Conservation (phyloP, 805 yeast species). For the Peterozyma xylosa region DNA sequence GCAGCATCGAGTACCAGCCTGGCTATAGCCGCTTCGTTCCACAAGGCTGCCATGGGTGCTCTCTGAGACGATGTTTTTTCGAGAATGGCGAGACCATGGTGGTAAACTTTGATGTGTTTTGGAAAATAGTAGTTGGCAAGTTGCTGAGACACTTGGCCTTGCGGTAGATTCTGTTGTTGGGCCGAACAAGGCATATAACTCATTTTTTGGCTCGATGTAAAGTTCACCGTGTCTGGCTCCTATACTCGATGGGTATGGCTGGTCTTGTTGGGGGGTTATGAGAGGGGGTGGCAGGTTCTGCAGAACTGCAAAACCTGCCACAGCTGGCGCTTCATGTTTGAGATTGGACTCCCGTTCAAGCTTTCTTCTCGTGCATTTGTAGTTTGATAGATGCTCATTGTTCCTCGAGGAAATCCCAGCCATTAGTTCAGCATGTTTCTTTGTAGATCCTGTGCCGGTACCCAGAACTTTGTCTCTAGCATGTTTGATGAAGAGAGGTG, state of each 20-base stretch:
- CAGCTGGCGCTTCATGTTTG: too few species aligned
- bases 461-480: background rate
- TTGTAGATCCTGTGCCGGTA: background rate
- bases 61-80: conserved; percentile 22
- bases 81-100: conserved; percentile 16
- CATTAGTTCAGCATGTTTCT: background rate
- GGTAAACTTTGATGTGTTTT: too few species aligned
- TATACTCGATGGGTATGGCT: background rate
- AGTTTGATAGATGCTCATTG: background rate
- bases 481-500: background rate
- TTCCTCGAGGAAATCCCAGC: background rate
- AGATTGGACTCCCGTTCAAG: too few species aligned
- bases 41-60: conserved; percentile 24
- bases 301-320: too few species aligned
- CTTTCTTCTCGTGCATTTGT: too few species aligned
- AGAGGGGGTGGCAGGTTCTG: too few species aligned
- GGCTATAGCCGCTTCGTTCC: conserved; percentile 10
- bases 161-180: too few species aligned
- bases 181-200: conserved; percentile 20
- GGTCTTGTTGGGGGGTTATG: background rate
- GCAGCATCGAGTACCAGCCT: background rate
- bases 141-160: too few species aligned
- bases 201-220: conserved; percentile 16
- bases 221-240: background rate
- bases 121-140: too few species aligned